Percentiles rank a stretch among this genome's conserved stretches.
Evolutionary conservation across 2,329 filamentous ascomycete species (phyloP).

Genomic region (Incumbomyces delicatus): DNA sequence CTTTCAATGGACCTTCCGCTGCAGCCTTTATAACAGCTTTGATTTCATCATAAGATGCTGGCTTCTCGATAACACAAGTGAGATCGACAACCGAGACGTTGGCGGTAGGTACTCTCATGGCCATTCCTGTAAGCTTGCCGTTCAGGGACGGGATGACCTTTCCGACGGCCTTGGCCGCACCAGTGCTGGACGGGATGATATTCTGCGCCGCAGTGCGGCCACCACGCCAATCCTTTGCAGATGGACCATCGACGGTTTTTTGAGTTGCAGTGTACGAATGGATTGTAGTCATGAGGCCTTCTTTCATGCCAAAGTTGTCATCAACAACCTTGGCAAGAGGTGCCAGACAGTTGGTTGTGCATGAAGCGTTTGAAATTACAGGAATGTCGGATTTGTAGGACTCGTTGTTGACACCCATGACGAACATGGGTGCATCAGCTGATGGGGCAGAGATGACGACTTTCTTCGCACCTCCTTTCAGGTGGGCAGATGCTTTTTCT

Average conservation of each 20-base stretch:
- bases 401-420: conserved; percentile 98
- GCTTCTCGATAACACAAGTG: conserved; percentile 88
- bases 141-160: conserved; percentile 98
- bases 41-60: conserved; percentile 66
- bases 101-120: conserved; percentile 96
- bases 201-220: conserved; percentile 97
- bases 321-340: conserved; percentile 98
- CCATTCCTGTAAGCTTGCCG: conserved; percentile 99
- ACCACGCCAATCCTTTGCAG: conserved; percentile 98
- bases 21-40: conserved; percentile 85
- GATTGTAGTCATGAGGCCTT: conserved; percentile 99
- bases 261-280: conserved; percentile 99
- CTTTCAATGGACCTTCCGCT: conserved; percentile 73
- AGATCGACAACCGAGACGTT: conserved; percentile 99
- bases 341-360: conserved; percentile 99
- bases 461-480: conserved; percentile 97
- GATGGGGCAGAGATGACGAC: conserved; percentile 58
- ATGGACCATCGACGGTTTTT: conserved; percentile 98
- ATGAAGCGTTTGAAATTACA: conserved; percentile 98
- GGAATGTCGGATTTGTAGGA: conserved; percentile 81
- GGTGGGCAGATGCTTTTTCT: conserved; percentile 88
- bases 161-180: conserved; percentile 99
- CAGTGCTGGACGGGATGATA: conserved; percentile 98
- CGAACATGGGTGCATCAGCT: conserved; percentile 95
- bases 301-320: conserved; percentile 94